Evolutionary conservation across 2,329 filamentous ascomycete species (phyloP).

Genomic region (Aspergillus nomiae): DNA sequence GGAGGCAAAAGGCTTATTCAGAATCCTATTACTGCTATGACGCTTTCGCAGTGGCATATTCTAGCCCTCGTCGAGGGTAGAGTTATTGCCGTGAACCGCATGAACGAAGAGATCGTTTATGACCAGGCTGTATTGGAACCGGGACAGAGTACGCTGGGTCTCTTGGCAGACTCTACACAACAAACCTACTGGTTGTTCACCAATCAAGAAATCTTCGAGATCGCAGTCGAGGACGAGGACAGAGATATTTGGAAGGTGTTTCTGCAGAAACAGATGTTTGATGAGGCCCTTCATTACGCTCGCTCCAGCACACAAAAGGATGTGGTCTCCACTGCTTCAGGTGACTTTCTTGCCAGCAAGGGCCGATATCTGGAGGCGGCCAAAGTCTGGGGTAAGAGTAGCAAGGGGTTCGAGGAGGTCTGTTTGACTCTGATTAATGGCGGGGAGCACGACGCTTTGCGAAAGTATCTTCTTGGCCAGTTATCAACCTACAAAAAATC

Average conservation of each 20-base stretch:
- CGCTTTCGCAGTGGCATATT: constrained; percentile 92
- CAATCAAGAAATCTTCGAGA: constrained; percentile 85
- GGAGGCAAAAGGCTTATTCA: constrained; percentile 66
- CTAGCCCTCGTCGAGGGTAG: constrained; percentile 79
- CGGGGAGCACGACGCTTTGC: constrained; percentile 83
- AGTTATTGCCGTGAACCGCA: constrained; percentile 80
- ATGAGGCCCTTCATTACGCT: constrained; percentile 82
- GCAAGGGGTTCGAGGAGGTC: constrained; percentile 95
- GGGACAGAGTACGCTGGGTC: constrained; percentile 76
- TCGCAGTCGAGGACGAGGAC: constrained; percentile 86
- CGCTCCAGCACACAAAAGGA: constrained; percentile 81
- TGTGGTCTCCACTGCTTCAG: constrained; percentile 86
- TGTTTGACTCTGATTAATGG: constrained; percentile 88
- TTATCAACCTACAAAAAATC: constrained; percentile 79
- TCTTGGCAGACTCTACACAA: constrained; percentile 88
- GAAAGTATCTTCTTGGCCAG: constrained; percentile 86
- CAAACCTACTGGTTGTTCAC: constrained; percentile 98
- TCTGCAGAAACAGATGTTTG: constrained; percentile 82
- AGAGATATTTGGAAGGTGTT: constrained; percentile 94
- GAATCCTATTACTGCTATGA: constrained; percentile 76
- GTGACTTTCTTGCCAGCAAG: constrained; percentile 81
- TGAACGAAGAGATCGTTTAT: constrained; percentile 83
- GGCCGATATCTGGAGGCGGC: constrained; percentile 85
- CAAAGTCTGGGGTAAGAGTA: constrained; percentile 88
- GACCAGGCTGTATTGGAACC: constrained; percentile 83